phyloP scores from a whole-genome alignment of 805 yeast genomes.

The Saccharomyces jurei region DNA sequence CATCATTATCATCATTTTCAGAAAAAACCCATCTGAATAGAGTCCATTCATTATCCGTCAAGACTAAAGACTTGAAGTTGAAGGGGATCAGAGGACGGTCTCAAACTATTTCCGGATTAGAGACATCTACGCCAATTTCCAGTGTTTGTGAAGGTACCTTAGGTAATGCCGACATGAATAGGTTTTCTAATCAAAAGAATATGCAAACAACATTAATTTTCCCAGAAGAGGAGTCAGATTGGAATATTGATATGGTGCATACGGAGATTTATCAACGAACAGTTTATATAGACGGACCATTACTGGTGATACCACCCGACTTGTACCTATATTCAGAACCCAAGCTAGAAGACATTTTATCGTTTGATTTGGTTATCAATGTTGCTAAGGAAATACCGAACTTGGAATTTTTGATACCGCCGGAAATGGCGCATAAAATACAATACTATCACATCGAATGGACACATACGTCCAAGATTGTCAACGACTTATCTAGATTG shows the following conservation, averaged over 20 bases:
- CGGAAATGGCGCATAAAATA: constrained; percentile 8
- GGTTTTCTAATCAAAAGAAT: not conserved
- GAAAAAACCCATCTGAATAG: constrained; percentile 3
- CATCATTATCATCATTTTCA: not conserved
- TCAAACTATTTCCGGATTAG: constrained; percentile 7
- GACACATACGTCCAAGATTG: constrained; percentile 72
- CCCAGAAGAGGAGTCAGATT: constrained; percentile 3
- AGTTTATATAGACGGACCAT: constrained; percentile 79
- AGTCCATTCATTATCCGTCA: constrained; percentile 18
- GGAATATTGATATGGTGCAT: constrained; percentile 6
- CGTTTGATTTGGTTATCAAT: constrained; percentile 71
- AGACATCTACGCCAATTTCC: constrained; percentile 9
- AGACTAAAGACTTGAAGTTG: constrained; percentile 9
- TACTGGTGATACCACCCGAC: constrained; percentile 55
- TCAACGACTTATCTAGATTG: constrained; percentile 52
- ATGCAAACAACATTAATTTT: constrained; percentile 12
- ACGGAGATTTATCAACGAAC: constrained; percentile 31
- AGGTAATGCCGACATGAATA: not conserved
- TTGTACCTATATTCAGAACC: constrained; percentile 78
- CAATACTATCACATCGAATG: constrained; percentile 70
- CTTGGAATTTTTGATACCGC: constrained; percentile 8
- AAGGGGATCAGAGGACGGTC: constrained; percentile 10
- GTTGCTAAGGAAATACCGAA: constrained; percentile 69
- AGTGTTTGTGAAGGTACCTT: not conserved
- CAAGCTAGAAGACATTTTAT: constrained; percentile 39